Evolutionary conservation across 345 rosid genomes (phyloP), one percentile per base, ranked within the genome.

Genomic region (Arabis hirsuta): DNA sequence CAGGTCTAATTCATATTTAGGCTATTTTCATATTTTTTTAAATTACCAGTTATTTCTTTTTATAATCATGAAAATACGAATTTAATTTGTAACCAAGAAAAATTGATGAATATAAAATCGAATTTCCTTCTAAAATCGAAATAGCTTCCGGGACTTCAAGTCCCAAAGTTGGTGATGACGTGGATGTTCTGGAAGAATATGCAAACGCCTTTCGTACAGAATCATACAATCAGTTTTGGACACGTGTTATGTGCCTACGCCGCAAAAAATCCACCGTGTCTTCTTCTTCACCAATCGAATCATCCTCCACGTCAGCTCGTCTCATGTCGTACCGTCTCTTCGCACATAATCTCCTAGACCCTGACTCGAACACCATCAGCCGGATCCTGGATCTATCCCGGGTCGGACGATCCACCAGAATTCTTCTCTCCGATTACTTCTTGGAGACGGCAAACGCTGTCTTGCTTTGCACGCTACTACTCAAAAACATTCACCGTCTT

Each of bases 121-220:
- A 39, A 22, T 58, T 57, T 43, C 27, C 4, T 43, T 55, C 24
- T 29, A 27, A 36, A 36, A 45, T 47, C 8, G 8, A 7, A 27
- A 64, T 50, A 80, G 87, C 74, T 31, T 68, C 79, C 6, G 76
- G 42, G 4, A 47, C 66, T 6, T 26, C 53, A 29, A 34, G 31
- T 41, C 65, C 77, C 56, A 38, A 29, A 45, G 32, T 32, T 7
- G 63, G 43, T 12, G 55, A 53, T 7, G 66, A 26, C 39, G 79
- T 86, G 27, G 96, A 89, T 53, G 84, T 92, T 0, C 83, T 87
- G 0, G 98, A 88, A 73, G 98, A 92, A 69, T 90, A 92, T 57
- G 96, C 93, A 51, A 84, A 87, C 9, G 96, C 98, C 16, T 90
- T 90, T 42, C 73, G 96, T 45, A 92, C 98, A 1, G 91, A 90